Conservation (phyloP, 345 rosid genomes). For the Ailanthus altissimus region DNA sequence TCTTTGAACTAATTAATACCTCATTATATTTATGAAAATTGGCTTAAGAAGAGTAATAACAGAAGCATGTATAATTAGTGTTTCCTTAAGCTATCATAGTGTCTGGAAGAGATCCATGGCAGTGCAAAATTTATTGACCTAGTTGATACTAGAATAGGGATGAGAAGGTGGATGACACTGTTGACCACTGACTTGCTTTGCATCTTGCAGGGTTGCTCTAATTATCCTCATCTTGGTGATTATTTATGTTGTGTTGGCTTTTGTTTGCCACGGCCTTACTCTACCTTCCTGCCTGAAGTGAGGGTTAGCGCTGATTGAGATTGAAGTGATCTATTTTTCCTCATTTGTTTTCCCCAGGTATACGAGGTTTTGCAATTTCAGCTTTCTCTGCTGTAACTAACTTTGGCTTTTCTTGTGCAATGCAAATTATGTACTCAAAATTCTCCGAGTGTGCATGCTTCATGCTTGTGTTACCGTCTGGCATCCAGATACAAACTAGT, state of each 20-base stretch:
- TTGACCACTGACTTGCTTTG: constrained; percentile 23
- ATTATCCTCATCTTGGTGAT: constrained; percentile 60
- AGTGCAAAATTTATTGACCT: not conserved
- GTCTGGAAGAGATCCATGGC: not conserved
- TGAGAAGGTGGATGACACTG: not conserved
- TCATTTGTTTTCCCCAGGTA: not conserved
- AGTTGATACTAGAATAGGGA: constrained; percentile 1
- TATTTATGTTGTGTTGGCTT: constrained; percentile 68
- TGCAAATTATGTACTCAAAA: constrained; percentile 19
- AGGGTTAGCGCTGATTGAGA: constrained; percentile 29
- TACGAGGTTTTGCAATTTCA: constrained; percentile 12
- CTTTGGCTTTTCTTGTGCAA: constrained; percentile 21
- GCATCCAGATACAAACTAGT: constrained; percentile 21
- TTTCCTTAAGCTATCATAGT: not conserved
- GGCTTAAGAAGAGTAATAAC: not conserved
- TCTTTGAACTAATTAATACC: constrained; percentile 7
- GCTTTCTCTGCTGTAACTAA: not conserved
- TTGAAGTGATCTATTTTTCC: constrained; percentile 14
- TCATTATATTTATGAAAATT: not conserved
- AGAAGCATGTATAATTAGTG: not conserved
- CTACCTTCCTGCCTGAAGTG: constrained; percentile 76
- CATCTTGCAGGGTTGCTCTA: constrained; percentile 60
- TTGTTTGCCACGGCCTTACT: constrained; percentile 75
- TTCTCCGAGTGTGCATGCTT: not conserved
- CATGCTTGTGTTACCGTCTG: constrained; percentile 9